phyloP scores from a whole-genome alignment of 179 eudicot species.

The Silene coronaria region DNA sequence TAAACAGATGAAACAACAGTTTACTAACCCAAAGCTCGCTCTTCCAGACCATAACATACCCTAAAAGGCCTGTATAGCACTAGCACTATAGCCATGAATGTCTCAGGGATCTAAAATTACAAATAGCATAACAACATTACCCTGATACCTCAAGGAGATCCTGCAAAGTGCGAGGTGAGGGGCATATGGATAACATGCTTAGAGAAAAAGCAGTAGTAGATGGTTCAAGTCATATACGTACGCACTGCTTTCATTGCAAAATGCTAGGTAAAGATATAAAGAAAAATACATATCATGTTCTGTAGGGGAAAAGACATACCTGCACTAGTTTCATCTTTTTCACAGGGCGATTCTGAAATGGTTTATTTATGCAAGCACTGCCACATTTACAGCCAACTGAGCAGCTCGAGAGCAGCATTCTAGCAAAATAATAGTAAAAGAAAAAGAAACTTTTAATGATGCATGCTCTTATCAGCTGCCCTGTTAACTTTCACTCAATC shows the following conservation, averaged over 20 bases:
- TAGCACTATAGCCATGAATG: neutral
- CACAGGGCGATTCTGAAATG: constrained; percentile 71
- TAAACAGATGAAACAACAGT: neutral
- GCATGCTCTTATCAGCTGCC: constrained; percentile 1
- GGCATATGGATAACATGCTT: neutral
- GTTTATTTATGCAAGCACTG: constrained; percentile 72
- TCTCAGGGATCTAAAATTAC: neutral
- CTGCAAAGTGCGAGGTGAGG: too few relatives aligned
- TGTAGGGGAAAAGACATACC: constrained; percentile 32
- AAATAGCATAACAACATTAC: too few relatives aligned
- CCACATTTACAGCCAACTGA: constrained; percentile 90
- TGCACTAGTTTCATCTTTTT: constrained; percentile 81
- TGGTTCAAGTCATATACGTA: neutral
- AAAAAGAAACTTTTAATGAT: neutral
- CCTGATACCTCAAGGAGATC: too few relatives aligned
- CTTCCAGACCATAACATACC: neutral
- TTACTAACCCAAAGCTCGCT: neutral
- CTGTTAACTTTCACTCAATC: neutral
- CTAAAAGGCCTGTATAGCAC: neutral
- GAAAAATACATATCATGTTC: neutral
- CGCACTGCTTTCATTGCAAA: neutral
- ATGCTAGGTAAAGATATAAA: neutral
- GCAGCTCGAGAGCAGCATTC: constrained; percentile 91
- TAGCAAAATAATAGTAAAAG: constrained; percentile 21
- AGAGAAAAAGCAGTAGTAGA: neutral